Conservation (phyloP, 768 basidiomycete species). For the Naganishia kalamii region DNA sequence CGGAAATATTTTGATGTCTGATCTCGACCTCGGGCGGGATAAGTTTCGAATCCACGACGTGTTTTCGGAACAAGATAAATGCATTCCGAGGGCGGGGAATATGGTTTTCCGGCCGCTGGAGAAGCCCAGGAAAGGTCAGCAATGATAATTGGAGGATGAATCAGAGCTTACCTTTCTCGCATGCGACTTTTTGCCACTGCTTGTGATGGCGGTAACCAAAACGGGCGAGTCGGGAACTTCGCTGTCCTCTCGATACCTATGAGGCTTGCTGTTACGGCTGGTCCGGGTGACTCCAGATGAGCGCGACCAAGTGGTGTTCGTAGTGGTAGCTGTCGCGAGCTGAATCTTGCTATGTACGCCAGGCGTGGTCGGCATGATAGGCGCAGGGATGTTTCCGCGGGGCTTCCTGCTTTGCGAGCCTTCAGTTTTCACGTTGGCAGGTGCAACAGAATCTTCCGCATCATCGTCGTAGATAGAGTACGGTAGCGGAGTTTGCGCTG, state of each 20-base stretch:
- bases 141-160: not conserved
- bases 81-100: slow-evolving; percentile 69
- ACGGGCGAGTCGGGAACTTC: slow-evolving; percentile 10
- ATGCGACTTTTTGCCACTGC: slow-evolving; percentile 25
- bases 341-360: not conserved
- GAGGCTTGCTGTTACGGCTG: not conserved
- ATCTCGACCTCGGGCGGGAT: slow-evolving; percentile 56
- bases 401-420: not conserved
- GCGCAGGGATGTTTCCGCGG: not conserved
- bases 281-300: not conserved
- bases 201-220: slow-evolving; percentile 22
- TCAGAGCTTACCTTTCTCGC: slow-evolving; percentile 21
- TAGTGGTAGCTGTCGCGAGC: not conserved
- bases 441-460: not conserved
- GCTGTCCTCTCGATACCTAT: not conserved
- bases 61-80: slow-evolving; percentile 72
- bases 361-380: not conserved
- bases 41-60: slow-evolving; percentile 61
- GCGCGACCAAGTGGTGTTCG: no score
- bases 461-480: not conserved
- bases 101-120: slow-evolving; percentile 47
- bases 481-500: not conserved
- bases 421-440: not conserved
- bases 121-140: not conserved
- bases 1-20: slow-evolving; percentile 67